These are phyloP conservation scores for Neofusicoccum ribis DNA, from an alignment of 2,329 filamentous ascomycete genomes.

Conservation along the genomic window DNA sequence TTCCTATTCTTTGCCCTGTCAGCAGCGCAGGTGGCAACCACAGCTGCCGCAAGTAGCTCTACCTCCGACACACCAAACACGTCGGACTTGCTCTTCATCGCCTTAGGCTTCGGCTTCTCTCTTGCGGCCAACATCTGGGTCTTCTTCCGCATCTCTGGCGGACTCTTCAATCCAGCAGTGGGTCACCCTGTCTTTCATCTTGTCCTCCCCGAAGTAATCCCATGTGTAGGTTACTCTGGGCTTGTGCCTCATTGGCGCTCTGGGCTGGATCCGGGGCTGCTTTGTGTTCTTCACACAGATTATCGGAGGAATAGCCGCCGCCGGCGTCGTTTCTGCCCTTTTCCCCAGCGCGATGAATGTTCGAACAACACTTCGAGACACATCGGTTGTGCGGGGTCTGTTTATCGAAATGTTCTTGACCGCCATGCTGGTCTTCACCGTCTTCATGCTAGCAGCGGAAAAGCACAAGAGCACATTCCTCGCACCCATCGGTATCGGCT, in stretches of 20 bases:
- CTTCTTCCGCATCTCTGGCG: slow-evolving; percentile 41
- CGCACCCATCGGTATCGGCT: slow-evolving; percentile 27
- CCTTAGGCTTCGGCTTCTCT: slow-evolving; percentile 39
- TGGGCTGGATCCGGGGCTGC: slow-evolving; percentile 28
- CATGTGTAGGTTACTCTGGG: slow-evolving; percentile 35
- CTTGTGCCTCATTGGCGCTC: slow-evolving; percentile 35
- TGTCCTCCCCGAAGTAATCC: slow-evolving; percentile 16
- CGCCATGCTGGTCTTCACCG: slow-evolving; percentile 40
- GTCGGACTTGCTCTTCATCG: slow-evolving; percentile 41
- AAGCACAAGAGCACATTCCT: slow-evolving; percentile 33
- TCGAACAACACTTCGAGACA: slow-evolving; percentile 35
- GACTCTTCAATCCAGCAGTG: slow-evolving; percentile 43
- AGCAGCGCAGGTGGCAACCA: slow-evolving; percentile 44
- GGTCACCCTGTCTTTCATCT: slow-evolving; percentile 30
- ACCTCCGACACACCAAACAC: slow-evolving; percentile 26
- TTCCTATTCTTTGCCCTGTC: slow-evolving; percentile 44
- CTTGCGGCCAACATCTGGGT: slow-evolving; percentile 44
- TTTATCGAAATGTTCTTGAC: slow-evolving; percentile 45
- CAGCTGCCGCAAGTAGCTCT: slow-evolving; percentile 27
- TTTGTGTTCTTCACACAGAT: slow-evolving; percentile 39
- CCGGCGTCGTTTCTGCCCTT: slow-evolving; percentile 33
- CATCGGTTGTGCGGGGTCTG: slow-evolving; percentile 34
- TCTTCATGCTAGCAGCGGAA: slow-evolving; percentile 32
- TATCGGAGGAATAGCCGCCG: slow-evolving; percentile 6
- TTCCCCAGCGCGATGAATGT: slow-evolving; percentile 33